Percentiles rank a stretch among this genome's conserved stretches.
Evolutionary conservation across 2,329 filamentous ascomycete genomes (phyloP).

Genomic region (Ceratocystis cubensis): DNA sequence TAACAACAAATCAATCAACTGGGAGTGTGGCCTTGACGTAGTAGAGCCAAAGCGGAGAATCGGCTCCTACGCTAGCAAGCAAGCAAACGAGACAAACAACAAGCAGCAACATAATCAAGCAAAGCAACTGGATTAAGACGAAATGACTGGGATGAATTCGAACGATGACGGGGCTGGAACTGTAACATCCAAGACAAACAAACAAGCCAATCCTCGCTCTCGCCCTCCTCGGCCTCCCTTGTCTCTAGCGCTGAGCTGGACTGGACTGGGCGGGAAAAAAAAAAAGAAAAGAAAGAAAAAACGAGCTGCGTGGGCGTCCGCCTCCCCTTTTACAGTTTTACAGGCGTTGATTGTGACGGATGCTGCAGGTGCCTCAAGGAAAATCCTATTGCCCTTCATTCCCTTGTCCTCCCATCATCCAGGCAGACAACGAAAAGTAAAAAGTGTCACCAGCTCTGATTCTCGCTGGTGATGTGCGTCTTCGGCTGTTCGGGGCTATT

Average conservation of each 20-base stretch:
- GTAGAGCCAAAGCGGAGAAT: not conserved
- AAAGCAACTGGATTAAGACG: not conserved
- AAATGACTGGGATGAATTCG: not conserved
- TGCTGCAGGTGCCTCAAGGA: not conserved
- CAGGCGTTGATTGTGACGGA: not conserved
- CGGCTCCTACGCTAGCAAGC: not conserved
- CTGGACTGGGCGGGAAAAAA: too few species aligned
- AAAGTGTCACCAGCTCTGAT: not conserved
- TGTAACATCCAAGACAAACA: constrained; percentile 1
- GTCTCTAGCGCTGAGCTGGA: not conserved
- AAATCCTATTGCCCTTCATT: not conserved
- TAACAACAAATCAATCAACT: not conserved
- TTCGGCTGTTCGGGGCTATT: not conserved
- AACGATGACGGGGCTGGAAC: not conserved
- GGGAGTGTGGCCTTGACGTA: not conserved
- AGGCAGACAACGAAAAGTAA: not conserved
- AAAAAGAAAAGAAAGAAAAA: too few species aligned
- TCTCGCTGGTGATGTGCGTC: not conserved
- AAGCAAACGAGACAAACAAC: not conserved
- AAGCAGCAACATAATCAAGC: not conserved
- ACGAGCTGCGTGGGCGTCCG: not conserved
- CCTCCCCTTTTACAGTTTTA: not conserved
- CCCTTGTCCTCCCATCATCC: too few species aligned
- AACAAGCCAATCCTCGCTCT: not conserved
- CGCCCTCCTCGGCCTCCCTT: not conserved